Percentiles rank a stretch among this genome's conserved stretches.
Evolutionary conservation across 768 basidiomycete genomes (phyloP).

Genomic region (Termitomyces eurrhizus): DNA sequence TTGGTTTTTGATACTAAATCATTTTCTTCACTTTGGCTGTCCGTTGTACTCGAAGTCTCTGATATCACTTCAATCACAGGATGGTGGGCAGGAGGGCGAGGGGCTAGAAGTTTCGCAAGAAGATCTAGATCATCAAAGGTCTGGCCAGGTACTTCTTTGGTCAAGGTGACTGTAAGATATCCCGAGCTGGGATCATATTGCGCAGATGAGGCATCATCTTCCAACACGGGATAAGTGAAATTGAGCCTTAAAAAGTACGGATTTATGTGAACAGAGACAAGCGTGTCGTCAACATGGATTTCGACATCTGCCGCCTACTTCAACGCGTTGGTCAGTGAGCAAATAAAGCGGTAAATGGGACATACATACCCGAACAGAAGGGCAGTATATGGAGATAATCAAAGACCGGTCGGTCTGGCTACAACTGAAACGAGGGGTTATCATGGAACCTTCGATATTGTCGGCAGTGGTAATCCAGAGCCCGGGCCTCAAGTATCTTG

Average conservation of each 20-base stretch:
- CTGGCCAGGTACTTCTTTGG: slow-evolving; percentile 64
- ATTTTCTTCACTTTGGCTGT: slow-evolving; percentile 23
- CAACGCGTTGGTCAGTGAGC: slow-evolving; percentile 12
- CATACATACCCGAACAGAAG: slow-evolving; percentile 59
- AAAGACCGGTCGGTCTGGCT: slow-evolving; percentile 56
- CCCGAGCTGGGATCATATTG: slow-evolving; percentile 76
- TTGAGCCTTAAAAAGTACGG: slow-evolving; percentile 83
- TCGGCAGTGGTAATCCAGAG: neutral
- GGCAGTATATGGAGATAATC: slow-evolving; percentile 61
- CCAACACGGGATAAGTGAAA: slow-evolving; percentile 61
- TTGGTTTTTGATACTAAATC: slow-evolving; percentile 42
- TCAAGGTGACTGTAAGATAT: slow-evolving; percentile 68
- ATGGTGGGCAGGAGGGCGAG: slow-evolving; percentile 38
- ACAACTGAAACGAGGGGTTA: slow-evolving; percentile 74
- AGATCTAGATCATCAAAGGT: slow-evolving; percentile 77
- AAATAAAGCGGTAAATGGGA: slow-evolving; percentile 8
- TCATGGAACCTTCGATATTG: slow-evolving; percentile 33
- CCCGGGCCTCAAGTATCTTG: neutral
- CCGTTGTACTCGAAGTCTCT: slow-evolving; percentile 2
- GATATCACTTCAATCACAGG: slow-evolving; percentile 59
- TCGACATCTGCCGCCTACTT: slow-evolving; percentile 81
- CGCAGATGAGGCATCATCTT: slow-evolving; percentile 70
- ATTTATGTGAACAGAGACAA: slow-evolving; percentile 73
- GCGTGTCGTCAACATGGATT: slow-evolving; percentile 66
- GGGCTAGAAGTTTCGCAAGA: slow-evolving; percentile 72